Evolutionary conservation across 768 basidiomycete species (phyloP).

Genomic region (Termitomyces titanicus): DNA sequence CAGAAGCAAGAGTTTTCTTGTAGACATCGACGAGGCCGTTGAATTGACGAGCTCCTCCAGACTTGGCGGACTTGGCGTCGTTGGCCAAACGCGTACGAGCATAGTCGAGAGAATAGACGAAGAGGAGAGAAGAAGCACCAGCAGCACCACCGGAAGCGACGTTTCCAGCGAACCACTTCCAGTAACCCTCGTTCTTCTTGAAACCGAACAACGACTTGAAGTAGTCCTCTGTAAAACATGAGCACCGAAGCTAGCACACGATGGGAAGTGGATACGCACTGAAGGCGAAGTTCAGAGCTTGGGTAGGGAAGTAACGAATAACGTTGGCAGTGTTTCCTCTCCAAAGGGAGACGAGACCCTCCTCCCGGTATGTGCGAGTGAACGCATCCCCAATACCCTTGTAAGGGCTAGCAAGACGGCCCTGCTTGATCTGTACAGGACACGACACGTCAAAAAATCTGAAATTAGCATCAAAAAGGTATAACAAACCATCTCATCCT

Average conservation of each 20-base stretch:
- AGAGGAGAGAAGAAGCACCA: conserved; percentile 97
- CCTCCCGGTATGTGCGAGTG: conserved; percentile 85
- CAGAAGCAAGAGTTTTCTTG: conserved; percentile 94
- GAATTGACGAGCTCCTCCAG: conserved; percentile 92
- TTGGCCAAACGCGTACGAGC: conserved; percentile 99
- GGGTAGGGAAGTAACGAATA: conserved; percentile 99
- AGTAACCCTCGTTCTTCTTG: conserved; percentile 97
- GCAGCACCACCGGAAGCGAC: conserved; percentile 98
- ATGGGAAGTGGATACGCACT: conserved; percentile 52
- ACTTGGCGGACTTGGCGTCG: conserved; percentile 94
- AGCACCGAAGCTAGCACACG: conserved; percentile 2
- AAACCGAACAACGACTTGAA: conserved; percentile 99
- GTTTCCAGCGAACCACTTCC: conserved; percentile 98
- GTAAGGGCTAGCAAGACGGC: conserved; percentile 94
- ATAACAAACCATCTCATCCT: conserved; percentile 96
- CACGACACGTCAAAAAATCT: conserved; percentile 30
- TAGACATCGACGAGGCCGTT: conserved; percentile 98
- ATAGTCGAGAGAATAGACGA: conserved; percentile 99
- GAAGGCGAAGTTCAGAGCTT: conserved; percentile 99
- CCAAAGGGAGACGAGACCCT: conserved; percentile 96
- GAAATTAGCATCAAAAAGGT: neutral
- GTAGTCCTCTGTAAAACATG: conserved; percentile 75
- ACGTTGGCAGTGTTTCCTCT: conserved; percentile 99
- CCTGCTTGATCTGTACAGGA: conserved; percentile 87
- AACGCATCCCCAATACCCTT: conserved; percentile 96